A percentile compares a stretch with the other conserved stretches of the same genome.
phyloP scores from a whole-genome alignment of 2,329 filamentous ascomycete species.

The Bipolaris sorokiniana region DNA sequence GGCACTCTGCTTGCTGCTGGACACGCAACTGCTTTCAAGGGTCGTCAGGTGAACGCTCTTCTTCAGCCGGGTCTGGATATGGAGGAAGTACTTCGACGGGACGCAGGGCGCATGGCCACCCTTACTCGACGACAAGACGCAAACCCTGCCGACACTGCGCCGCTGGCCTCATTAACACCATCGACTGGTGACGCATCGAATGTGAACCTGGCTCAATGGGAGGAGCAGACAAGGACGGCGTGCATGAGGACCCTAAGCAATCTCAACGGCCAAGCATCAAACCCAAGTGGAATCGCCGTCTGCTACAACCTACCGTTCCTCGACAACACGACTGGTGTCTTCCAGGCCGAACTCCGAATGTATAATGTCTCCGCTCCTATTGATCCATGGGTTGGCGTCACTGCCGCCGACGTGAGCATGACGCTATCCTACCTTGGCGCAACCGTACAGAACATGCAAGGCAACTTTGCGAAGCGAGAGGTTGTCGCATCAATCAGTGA shows the following conservation, averaged over 20 bases:
- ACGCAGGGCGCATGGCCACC: slow-evolving; percentile 43
- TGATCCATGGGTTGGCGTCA: slow-evolving; percentile 54
- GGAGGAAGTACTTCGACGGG: slow-evolving; percentile 42
- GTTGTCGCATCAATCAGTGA: slow-evolving; percentile 33
- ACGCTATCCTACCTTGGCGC: slow-evolving; percentile 52
- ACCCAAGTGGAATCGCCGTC: slow-evolving; percentile 76
- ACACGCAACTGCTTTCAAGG: slow-evolving; percentile 39
- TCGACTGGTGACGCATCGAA: slow-evolving; percentile 44
- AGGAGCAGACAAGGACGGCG: slow-evolving; percentile 54
- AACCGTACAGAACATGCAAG: slow-evolving; percentile 50
- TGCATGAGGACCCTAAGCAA: slow-evolving; percentile 64
- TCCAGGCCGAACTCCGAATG: slow-evolving; percentile 77
- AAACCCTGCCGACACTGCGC: slow-evolving; percentile 34
- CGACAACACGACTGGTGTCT: slow-evolving; percentile 70
- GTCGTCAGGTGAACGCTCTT: slow-evolving; percentile 31
- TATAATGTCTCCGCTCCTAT: slow-evolving; percentile 70
- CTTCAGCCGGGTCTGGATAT: slow-evolving; percentile 40
- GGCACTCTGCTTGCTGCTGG: slow-evolving; percentile 43
- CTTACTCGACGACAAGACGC: slow-evolving; percentile 47
- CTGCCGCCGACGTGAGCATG: slow-evolving; percentile 50
- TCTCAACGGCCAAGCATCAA: slow-evolving; percentile 64
- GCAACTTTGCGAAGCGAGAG: slow-evolving; percentile 40
- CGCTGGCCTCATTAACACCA: slow-evolving; percentile 41
- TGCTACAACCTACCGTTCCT: slow-evolving; percentile 83
- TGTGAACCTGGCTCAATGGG: slow-evolving; percentile 44